Evolutionary conservation across 192 early-diverging fungal species (phyloP).

Genomic region (Funneliformis mosseae): DNA sequence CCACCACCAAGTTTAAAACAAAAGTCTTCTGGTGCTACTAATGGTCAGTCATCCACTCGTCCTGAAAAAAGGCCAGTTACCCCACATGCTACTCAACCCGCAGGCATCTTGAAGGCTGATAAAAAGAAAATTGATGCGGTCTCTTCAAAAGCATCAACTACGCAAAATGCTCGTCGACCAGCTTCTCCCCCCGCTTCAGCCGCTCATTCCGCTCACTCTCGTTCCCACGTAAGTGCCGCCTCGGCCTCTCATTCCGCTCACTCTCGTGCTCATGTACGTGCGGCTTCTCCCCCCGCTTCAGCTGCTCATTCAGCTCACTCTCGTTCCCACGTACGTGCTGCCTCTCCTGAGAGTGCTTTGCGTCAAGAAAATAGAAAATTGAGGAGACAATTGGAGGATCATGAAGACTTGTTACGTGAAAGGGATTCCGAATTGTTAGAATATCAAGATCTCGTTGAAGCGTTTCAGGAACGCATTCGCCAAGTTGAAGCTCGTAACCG

Average conservation of each 20-base stretch:
- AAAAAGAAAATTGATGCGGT: not conserved
- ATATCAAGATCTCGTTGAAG: conserved; percentile 2
- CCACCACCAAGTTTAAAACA: not conserved
- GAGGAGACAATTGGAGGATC: not conserved
- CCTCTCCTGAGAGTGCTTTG: not conserved
- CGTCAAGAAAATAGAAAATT: conserved; percentile 4
- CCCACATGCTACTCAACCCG: no score
- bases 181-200: not conserved
- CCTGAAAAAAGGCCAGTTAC: no score
- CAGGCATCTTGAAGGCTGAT: no score
- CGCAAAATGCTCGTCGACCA: not conserved
- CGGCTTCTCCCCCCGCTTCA: not conserved
- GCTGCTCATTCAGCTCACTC: not conserved
- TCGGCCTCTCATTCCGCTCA: not conserved
- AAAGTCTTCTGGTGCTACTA: not conserved
- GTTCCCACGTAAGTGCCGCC: not conserved
- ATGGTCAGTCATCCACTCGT: not conserved
- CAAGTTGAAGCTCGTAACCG: conserved; percentile 15
- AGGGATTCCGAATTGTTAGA: not conserved
- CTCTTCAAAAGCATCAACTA: not conserved
- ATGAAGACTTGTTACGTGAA: not conserved
- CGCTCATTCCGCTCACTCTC: not conserved
- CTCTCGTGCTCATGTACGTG: not conserved
- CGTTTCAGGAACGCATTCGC: conserved; percentile 1
- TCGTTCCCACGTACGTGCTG: not conserved